Evolutionary conservation across 257 asterid species (phyloP), one percentile per base, ranked within the genome.

Genomic region (Oldenlandia corymbosa): DNA sequence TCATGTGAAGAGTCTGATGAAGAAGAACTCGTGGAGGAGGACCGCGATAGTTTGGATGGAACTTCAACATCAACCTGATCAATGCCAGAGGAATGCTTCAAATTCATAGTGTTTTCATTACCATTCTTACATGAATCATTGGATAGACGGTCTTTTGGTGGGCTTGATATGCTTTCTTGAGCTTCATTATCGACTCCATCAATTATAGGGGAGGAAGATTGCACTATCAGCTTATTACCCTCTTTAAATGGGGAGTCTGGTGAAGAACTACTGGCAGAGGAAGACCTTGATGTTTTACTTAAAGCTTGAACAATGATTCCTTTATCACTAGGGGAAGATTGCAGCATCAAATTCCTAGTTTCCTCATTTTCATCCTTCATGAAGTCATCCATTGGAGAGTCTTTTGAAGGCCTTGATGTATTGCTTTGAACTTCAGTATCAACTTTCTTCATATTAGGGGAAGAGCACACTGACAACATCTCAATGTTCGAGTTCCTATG

Each of bases 1-100:
- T 45, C 65, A 52, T 56, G 67, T 10, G 75, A 68, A 60, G 80
- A 68, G 56, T 78, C 76, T 1, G 76, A 75, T 6, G 78, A 75
- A 31, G 71, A 68, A 56, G 66, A 27, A 23, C 41, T 27, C 7
- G 61, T 31, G 36, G 62, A 23, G 58, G 76, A 54, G 28, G 75
- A 30, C 10, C 57, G 67, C 49, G 55, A 24, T 1, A n/a, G 55
- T 26, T 67, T 21, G 9, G 14, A 36, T 26, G 67, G 43, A 18
- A 62, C 51, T 36, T 36, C 62, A 62, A 47, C 45, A 34, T 64
- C 68, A 27, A 53, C 54, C 46, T 62, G 65, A 51, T 50, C 77
- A 10, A 46, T 7, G 18, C 59, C 18, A n/a, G 43, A 46, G 43
- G 71, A 49, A 39, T 75, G 32, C 48, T 48, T 31, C 56, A 47